phyloP scores from a whole-genome alignment of 192 early-diverging fungal genomes.

The Linnemannia exigua region DNA sequence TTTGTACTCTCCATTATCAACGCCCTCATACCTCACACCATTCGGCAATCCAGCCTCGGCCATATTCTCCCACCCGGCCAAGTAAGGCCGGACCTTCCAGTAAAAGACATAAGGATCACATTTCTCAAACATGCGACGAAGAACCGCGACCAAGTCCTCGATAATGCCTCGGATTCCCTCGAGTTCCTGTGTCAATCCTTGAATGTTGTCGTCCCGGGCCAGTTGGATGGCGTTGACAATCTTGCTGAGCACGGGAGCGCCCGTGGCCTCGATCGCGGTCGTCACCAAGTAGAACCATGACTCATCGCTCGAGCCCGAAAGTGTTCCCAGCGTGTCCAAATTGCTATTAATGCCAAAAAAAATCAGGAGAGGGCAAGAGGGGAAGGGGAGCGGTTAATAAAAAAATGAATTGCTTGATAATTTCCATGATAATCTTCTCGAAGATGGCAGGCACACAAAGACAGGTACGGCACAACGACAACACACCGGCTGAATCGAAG shows the following conservation, averaged over 20 bases:
- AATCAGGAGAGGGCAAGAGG: too few species aligned
- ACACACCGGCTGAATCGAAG: not conserved
- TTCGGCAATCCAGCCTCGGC: constrained; percentile 85
- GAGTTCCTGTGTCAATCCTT: constrained; percentile 65
- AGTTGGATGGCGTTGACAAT: constrained; percentile 79
- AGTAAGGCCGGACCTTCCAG: constrained; percentile 90
- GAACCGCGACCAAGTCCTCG: constrained; percentile 63
- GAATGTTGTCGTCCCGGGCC: constrained; percentile 66
- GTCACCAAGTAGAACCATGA: constrained; percentile 98
- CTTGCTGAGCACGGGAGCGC: constrained; percentile 75
- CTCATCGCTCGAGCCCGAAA: constrained; percentile 92
- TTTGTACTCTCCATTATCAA: constrained; percentile 81
- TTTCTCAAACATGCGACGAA: constrained; percentile 90
- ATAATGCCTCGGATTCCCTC: constrained; percentile 68
- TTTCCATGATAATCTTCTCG: constrained; percentile 1
- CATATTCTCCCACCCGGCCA: constrained; percentile 95
- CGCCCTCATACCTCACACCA: constrained; percentile 95
- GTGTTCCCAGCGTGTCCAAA: constrained; percentile 85
- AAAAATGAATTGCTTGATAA: not conserved
- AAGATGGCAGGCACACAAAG: not conserved
- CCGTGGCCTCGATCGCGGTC: constrained; percentile 87
- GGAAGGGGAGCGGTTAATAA: not conserved
- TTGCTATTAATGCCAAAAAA: constrained; percentile 66
- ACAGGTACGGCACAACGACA: not conserved
- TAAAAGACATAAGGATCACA: constrained; percentile 97